Percentiles rank a stretch among this genome's conserved stretches.
These are phyloP conservation scores for Citrus sp. DNA, from an alignment of 345 rosid species.

Conservation along the genomic window DNA sequence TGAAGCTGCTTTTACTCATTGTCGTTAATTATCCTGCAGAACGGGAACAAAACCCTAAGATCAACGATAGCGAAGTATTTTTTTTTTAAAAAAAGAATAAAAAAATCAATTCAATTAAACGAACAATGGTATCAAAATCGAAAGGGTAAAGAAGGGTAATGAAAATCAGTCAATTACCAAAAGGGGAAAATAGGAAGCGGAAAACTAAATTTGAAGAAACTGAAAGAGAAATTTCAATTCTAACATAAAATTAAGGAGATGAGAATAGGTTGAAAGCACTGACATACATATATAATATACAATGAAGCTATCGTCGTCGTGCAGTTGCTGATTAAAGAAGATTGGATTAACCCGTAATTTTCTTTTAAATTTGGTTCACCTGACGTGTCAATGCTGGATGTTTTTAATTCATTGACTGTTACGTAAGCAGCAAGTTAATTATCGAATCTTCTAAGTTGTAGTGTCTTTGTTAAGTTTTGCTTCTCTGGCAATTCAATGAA, in stretches of 20 bases:
- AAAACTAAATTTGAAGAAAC: not conserved
- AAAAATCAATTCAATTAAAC: not conserved
- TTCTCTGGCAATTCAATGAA: no score
- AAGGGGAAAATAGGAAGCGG: not conserved
- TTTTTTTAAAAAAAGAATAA: not conserved
- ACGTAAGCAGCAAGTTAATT: no score
- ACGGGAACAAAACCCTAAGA: not conserved
- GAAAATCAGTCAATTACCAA: not conserved
- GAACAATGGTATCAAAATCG: not conserved
- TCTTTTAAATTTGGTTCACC: not conserved
- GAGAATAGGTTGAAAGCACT: not conserved
- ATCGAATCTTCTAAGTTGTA: no score
- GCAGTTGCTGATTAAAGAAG: not conserved
- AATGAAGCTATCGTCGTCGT: not conserved
- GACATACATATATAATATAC: not conserved
- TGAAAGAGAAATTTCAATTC: not conserved
- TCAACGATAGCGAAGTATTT: not conserved
- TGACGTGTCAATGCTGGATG: not conserved
- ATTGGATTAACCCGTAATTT: not conserved
- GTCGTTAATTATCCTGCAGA: conserved; percentile 16
- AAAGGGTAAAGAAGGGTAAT: not conserved
- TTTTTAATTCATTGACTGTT: no score
- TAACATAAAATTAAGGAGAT: not conserved
- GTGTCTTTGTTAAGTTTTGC: no score
- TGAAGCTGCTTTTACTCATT: conserved; percentile 60